Conservation (phyloP, 2,329 filamentous ascomycete species). For the Cercospora sesami region DNA sequence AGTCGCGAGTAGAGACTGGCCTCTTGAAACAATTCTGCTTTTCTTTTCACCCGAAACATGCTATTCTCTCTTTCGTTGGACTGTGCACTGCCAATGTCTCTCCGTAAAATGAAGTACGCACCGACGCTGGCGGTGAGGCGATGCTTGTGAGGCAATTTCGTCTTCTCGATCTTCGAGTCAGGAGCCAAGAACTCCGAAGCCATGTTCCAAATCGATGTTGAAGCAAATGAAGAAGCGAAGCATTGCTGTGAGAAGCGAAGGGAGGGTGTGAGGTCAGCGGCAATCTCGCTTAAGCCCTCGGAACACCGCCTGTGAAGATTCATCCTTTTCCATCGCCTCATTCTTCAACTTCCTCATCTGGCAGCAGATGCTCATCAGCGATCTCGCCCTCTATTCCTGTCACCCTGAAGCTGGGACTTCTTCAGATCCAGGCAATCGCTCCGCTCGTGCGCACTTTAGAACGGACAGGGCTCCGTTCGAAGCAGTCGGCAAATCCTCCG, state of each 20-base stretch:
- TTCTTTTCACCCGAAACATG: neutral
- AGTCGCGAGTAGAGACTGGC: neutral
- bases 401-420: neutral
- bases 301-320: neutral
- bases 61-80: neutral
- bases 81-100: neutral
- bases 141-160: neutral
- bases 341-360: neutral
- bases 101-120: neutral
- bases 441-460: neutral
- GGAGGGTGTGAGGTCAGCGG: neutral
- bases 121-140: neutral
- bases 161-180: neutral
- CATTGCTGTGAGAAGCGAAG: neutral
- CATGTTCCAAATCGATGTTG: neutral
- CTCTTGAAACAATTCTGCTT: neutral
- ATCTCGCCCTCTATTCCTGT: neutral
- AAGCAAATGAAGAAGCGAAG: neutral
- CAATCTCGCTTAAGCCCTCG: neutral
- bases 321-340: neutral
- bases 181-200: neutral
- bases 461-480: neutral
- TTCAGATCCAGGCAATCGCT: neutral
- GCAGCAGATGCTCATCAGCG: neutral
- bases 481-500: neutral